Percentiles rank a stretch among this genome's conserved stretches.
phyloP scores from a whole-genome alignment of 495 filamentous ascomycete species.

The Hamigera avellanea region DNA sequence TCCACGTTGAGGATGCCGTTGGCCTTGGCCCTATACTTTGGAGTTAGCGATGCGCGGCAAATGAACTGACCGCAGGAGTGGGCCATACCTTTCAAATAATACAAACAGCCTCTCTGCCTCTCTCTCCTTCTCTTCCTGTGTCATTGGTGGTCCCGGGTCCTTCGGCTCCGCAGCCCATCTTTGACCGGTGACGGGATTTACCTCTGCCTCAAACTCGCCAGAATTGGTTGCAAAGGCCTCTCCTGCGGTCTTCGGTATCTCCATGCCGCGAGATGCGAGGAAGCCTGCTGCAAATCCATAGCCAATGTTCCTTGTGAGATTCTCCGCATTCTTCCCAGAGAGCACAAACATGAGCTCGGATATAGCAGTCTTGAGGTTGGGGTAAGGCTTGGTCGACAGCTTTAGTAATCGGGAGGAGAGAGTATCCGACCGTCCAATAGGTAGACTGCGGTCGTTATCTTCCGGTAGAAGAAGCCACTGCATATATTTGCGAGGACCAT shows the following conservation, averaged over 20 bases:
- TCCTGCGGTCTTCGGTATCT: constrained; percentile 56
- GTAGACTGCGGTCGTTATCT: constrained; percentile 62
- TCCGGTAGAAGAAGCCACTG: constrained; percentile 61
- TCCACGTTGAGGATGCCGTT: constrained; percentile 75
- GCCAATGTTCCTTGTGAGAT: constrained; percentile 69
- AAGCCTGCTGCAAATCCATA: constrained; percentile 91
- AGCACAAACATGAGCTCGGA: constrained; percentile 77
- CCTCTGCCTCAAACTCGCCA: constrained; percentile 21
- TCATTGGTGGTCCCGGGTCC: constrained; percentile 59
- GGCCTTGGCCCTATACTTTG: constrained; percentile 52
- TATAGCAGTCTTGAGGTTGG: constrained; percentile 62
- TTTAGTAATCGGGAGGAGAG: constrained; percentile 69
- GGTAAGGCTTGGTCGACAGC: constrained; percentile 64
- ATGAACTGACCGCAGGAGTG: no score
- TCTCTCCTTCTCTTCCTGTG: constrained; percentile 77
- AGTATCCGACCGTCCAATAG: constrained; percentile 63
- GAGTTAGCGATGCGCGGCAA: constrained; percentile 7
- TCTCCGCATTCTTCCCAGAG: constrained; percentile 60
- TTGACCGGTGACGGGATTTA: constrained; percentile 92
- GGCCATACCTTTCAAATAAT: constrained; percentile 73
- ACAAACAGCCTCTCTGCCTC: constrained; percentile 92
- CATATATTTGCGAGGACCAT: constrained; percentile 49
- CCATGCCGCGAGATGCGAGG: constrained; percentile 67
- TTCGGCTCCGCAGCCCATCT: constrained; percentile 55
- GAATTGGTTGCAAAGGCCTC: constrained; percentile 40